These are phyloP conservation scores for Fraxinus pennsylvanica DNA, from an alignment of 257 asterid species.

Conservation along the genomic window DNA sequence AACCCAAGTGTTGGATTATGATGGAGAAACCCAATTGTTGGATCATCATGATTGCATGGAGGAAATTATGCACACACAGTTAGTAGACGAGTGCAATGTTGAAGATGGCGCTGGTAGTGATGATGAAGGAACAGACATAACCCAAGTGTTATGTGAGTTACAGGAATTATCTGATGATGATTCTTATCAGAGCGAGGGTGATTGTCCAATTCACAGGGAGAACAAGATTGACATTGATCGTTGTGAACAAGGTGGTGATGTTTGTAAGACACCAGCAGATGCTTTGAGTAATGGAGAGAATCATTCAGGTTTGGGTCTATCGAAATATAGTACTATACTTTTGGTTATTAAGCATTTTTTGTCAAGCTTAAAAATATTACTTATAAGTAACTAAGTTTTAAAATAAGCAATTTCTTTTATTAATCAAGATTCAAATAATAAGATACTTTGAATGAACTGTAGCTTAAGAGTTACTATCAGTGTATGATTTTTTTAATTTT, in stretches of 20 bases:
- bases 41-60: constrained; percentile 47
- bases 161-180: constrained; percentile 47
- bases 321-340: not conserved
- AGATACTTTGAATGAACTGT: not conserved
- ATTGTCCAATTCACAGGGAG: constrained; percentile 28
- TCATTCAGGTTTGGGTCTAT: constrained; percentile 37
- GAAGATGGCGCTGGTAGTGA: constrained; percentile 41
- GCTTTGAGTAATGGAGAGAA: constrained; percentile 23
- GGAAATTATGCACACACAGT: constrained; percentile 27
- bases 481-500: not conserved
- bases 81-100: constrained; percentile 34
- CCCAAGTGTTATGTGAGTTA: constrained; percentile 49
- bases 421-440: not conserved
- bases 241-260: constrained; percentile 31
- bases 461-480: not conserved
- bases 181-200: constrained; percentile 24
- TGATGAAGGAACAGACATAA: constrained; percentile 37
- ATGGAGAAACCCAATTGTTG: constrained; percentile 28
- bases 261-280: constrained; percentile 27
- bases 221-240: constrained; percentile 23
- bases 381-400: not conserved
- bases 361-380: not conserved
- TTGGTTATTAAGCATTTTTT: not conserved
- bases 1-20: constrained; percentile 29
- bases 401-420: not conserved